Base-by-base conservation (phyloP, 129 eudicot genomes). In the Dittrichia graveolens region DNA sequence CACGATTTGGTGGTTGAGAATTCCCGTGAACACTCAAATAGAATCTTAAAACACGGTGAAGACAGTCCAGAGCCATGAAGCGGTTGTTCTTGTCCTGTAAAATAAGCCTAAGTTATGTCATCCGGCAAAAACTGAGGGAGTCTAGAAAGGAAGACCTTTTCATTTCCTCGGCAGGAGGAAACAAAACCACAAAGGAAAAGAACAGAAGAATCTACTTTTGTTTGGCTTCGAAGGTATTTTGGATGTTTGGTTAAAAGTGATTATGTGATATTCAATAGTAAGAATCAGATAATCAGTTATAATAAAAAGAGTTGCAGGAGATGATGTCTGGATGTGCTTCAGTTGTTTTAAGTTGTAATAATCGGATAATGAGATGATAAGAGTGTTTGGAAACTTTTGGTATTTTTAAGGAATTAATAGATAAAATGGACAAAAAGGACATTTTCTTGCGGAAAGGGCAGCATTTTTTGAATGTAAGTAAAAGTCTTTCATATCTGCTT, bases 81-180 rank as follows among this genome's bases (percentile, higher is more conserved):
- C 97, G 91, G 39, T 94, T 96, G 84, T 94, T 94, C 79, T 94
- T 94, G 81, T 94, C 98, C 98, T 93, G 96, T 76, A 85, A 43
- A 41, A 71, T 18, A 84, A 46, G 38, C 61, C 69, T 41, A 67
- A 47, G 50, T 43, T 39, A 73, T 64, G 54, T 50, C 44, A 34
- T n/a, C 34, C 10, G 13, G 39, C 31, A 37, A 46, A 72, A 73
- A 58, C 10, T 15, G 34, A 46, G 10, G 60, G 37, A 37, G 45
- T 37, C 64, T 74, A 55, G 49, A 42, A 63, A 35, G 45, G 67
- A 61, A 45, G 61, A 59, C 43, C 24, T n/a, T 56, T 45, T 45
- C 72, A 58, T 43, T 55, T n/a, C 52, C 64, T 5, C 7, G 38
- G 6, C 65, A 59, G 5, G 44, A 2, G 38, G 55, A 69, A 38